phyloP scores from a whole-genome alignment of 2,329 filamentous ascomycete species.

The Diaporthe humulicola region DNA sequence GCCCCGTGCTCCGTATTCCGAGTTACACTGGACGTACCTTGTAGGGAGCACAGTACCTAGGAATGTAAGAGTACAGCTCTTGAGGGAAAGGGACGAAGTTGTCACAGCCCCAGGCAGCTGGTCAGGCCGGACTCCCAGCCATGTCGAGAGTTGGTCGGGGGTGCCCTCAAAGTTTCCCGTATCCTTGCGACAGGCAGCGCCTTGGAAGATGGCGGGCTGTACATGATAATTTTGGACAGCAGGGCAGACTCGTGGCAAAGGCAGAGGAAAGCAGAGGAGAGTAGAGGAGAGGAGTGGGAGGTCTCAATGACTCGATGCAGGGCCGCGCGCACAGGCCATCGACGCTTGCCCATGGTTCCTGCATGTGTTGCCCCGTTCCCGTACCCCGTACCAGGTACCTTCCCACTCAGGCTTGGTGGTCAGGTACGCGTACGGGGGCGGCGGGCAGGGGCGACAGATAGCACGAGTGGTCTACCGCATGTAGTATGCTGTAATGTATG shows the following conservation, averaged over 20 bases:
- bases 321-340: constrained; percentile 7
- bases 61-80: not conserved
- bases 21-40: not conserved
- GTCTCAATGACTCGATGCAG: constrained; percentile 16
- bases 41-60: not conserved
- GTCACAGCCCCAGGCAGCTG: not conserved
- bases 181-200: not conserved
- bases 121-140: not conserved
- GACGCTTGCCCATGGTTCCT: constrained; percentile 6
- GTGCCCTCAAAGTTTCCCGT: not conserved
- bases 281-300: not conserved
- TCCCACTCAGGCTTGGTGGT: not conserved
- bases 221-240: not conserved
- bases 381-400: not conserved
- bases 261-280: not conserved
- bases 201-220: not conserved
- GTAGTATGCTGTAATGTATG: too few species aligned
- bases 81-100: not conserved
- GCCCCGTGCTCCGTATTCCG: not conserved
- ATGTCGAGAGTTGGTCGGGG: not conserved
- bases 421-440: not conserved
- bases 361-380: constrained; percentile 6
- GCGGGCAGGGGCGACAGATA: constrained; percentile 3
- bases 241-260: not conserved
- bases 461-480: not conserved